Evolutionary conservation across 805 yeast species (phyloP), one percentile per base, ranked within the genome.

Genomic region (Lipomyces orientalis): DNA sequence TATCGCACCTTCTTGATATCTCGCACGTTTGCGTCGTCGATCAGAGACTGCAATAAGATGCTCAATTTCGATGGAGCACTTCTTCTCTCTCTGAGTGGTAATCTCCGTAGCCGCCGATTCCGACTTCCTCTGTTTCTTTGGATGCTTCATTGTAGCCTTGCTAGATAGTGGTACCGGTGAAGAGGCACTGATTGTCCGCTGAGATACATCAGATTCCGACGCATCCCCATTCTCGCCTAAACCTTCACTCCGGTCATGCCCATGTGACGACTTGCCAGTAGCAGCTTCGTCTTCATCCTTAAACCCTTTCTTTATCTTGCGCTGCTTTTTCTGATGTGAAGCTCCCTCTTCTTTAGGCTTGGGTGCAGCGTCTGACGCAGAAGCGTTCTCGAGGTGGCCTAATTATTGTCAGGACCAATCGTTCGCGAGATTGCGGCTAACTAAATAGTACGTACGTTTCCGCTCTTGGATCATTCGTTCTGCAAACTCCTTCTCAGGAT

Each of bases 401-500:
- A 22, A 5, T n/a, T 10, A 14, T 22, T 9, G 29, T 37, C 22
- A 51, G 61, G 12, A 64, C 55, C 25, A 31, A 7, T 4, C 14
- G 9, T 10, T 10, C 22, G 31, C 10, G 2, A 5, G 16, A 9
- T 4, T n/a, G 5, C 29, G 31, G 58, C 22, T 19, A 29, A 43
- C 9, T 29, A 25, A 10, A 54, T 6, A 5, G 6, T 14, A 58
- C 68, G 6, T 52, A 65, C 70, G 39, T 33, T 60, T 67, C 12
- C 72, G 61, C 60, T 69, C 72, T 19, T 61, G 68, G 49, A 68
- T 58, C 81, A 84, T 79, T 9, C 74, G 73, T 39, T 78, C 77
- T 14, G 86, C 88, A 72, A 80, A 84, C 51, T 76, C 77, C 46
- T 76, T 73, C 67, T 85, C 87, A 33, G 75, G 77, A 8, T 75